phyloP scores from a whole-genome alignment of 345 rosid genomes.

The Sonneratia alba region DNA sequence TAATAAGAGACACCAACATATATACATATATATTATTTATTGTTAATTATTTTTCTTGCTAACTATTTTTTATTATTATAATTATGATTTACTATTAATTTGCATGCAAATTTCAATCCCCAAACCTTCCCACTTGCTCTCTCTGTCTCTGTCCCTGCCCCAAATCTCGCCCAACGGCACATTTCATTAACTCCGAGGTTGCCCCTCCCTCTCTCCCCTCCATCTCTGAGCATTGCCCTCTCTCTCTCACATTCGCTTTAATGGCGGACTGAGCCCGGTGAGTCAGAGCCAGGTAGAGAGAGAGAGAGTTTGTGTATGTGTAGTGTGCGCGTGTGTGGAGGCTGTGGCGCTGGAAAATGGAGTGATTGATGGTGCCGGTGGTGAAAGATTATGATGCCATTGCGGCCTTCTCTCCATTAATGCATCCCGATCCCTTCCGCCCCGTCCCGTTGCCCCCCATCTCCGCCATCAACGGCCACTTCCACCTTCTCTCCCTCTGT shows the following conservation, averaged over 20 bases:
- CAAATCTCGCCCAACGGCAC: not conserved
- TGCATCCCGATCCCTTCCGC: not conserved
- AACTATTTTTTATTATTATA: no score
- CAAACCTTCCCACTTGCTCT: no score
- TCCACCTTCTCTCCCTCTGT: not conserved
- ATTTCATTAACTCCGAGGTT: slow-evolving; percentile 3
- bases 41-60: no score
- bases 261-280: not conserved
- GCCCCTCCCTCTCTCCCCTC: not conserved
- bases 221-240: not conserved
- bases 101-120: not conserved
- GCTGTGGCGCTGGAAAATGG: not conserved
- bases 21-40: no score
- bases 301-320: not conserved
- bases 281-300: not conserved
- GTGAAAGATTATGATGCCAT: not conserved
- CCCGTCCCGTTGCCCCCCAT: not conserved
- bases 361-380: not conserved
- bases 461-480: not conserved
- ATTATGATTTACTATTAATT: no score
- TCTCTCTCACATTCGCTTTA: not conserved
- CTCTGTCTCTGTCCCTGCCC: not conserved
- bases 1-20: not conserved
- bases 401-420: not conserved
- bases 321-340: not conserved